phyloP scores from a whole-genome alignment of 352 stramenopile genomes.

The Phytophthora nicotianae region DNA sequence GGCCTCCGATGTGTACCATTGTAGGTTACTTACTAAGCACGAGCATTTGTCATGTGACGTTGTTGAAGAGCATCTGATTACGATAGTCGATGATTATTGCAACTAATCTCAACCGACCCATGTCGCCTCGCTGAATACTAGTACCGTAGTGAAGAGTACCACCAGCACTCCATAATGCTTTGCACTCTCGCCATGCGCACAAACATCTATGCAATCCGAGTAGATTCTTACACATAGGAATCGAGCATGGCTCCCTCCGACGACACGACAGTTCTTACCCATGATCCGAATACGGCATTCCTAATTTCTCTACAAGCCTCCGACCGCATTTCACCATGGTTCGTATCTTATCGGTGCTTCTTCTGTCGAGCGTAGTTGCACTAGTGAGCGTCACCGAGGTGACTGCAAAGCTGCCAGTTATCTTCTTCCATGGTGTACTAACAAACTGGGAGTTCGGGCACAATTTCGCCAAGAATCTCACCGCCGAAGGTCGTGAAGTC shows the following conservation, averaged over 20 bases:
- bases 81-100: too few species aligned
- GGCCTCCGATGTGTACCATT: too few species aligned
- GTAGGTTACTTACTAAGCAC: too few species aligned
- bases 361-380: neutral
- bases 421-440: slow-evolving; percentile 2
- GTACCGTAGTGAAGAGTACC: too few species aligned
- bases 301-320: neutral
- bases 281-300: neutral
- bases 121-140: too few species aligned
- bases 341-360: neutral
- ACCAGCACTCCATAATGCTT: too few species aligned
- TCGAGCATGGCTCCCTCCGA: too few species aligned
- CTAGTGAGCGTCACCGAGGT: neutral
- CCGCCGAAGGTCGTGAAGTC: slow-evolving; percentile 5
- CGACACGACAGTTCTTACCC: neutral
- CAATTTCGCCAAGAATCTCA: slow-evolving; percentile 3
- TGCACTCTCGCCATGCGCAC: neutral
- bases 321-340: neutral
- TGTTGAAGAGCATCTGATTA: too few species aligned
- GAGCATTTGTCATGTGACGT: too few species aligned
- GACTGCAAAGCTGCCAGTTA: slow-evolving; percentile 3
- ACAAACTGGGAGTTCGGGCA: neutral
- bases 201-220: too few species aligned
- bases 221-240: too few species aligned
- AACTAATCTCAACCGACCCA: too few species aligned